Evolutionary conservation across 225 moss, liverwort and hornwort species (phyloP), one percentile per base, ranked within the genome.

Genomic region (Climacium dendroides): DNA sequence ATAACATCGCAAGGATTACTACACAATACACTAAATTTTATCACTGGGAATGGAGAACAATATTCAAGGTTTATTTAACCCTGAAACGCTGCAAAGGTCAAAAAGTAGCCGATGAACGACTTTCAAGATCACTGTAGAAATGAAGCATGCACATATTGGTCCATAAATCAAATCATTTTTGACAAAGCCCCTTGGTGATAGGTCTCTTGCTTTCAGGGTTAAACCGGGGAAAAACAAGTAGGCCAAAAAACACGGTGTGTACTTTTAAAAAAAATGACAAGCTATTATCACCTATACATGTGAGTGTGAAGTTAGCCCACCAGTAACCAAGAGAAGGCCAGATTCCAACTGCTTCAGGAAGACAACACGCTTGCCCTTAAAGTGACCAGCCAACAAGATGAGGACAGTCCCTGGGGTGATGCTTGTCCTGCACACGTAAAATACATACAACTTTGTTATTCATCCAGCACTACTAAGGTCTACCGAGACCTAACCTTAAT

Each of bases 271-370:
- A 32, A 39, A 37, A 14, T 6, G 23, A 48, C 19, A n/a, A 80
- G 34, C 57, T 79, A 54, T 24, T 34, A 61, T 41, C 48, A 39
- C 32, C 41, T 20, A 74, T 20, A 32, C 50, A 50, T 74, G 20
- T 13, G 19, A 48, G 74, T 37, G 26, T n/a, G 53, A 37, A 35
- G 50, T 3, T 10, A 39, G 35, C 72, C 18, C 85, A 95, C 94
- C 94, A 6, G 92, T 93, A 63, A 95, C 89, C 85, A 95, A 85
- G 11, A 95, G 90, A 86, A 96, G 95, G 26, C 95, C 94, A 55
- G 93, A 93, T 85, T 93, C 95, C 89, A 96, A 76, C 80, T 95
- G 94, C 88, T 96, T 95, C 85, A 96, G 83, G 77, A 96, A 95
- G n/a, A 96, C 92, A 34, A 93, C 94, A 43, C 94, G 90, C 92